These are phyloP conservation scores for Hansenula sp. DNA, from an alignment of 1,139 yeast species.

Conservation along the genomic window DNA sequence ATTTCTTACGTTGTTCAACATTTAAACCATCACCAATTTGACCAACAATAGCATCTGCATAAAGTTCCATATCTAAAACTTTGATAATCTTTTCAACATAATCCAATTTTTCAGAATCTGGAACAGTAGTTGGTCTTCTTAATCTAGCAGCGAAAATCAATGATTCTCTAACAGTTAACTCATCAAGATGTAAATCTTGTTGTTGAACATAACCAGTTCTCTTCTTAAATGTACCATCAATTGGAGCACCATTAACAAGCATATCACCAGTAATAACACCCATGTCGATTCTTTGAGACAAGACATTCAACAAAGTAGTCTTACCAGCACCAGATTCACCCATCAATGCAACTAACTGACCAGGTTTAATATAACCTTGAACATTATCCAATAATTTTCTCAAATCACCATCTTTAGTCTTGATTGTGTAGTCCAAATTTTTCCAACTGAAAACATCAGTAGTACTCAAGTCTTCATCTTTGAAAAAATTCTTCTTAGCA, in stretches of 20 bases:
- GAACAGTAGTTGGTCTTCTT: constrained; percentile 48
- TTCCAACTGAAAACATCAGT: constrained; percentile 46
- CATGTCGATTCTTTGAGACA: constrained; percentile 62
- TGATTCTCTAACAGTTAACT: constrained; percentile 67
- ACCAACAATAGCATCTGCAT: constrained; percentile 70
- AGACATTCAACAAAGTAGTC: constrained; percentile 59
- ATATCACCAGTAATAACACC: constrained; percentile 66
- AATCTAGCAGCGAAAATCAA: constrained; percentile 56
- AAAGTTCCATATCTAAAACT: constrained; percentile 55
- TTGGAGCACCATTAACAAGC: constrained; percentile 56
- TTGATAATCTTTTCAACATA: constrained; percentile 61
- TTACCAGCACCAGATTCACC: constrained; percentile 80
- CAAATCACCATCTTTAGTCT: constrained; percentile 43
- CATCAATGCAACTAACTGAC: constrained; percentile 62
- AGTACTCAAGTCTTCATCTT: constrained; percentile 2
- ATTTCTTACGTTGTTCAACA: constrained; percentile 71
- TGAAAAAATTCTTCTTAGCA: constrained; percentile 6
- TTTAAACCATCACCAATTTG: constrained; percentile 63
- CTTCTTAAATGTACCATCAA: constrained; percentile 63
- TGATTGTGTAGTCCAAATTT: constrained; percentile 45
- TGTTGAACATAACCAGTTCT: constrained; percentile 72
- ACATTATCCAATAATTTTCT: constrained; percentile 53
- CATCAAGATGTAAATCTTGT: constrained; percentile 60
- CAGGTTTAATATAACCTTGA: constrained; percentile 70
- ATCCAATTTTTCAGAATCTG: constrained; percentile 49